Percentiles rank a stretch among this genome's conserved stretches.
Evolutionary conservation across 2,329 filamentous ascomycete species (phyloP).

Genomic region (Pestalotiopsis sp.): DNA sequence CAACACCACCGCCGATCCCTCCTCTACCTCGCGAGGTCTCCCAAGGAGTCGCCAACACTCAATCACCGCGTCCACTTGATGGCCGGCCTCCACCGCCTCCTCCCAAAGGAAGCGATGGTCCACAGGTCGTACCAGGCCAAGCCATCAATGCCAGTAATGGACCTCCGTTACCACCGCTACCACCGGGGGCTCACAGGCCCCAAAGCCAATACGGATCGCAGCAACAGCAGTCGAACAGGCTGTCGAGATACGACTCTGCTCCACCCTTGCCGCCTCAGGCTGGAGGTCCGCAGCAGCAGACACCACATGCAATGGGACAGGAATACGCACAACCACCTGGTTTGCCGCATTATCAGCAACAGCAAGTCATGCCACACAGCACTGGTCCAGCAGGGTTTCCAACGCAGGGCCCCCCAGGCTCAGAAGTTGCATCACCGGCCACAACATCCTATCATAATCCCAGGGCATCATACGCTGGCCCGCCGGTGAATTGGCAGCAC

Average conservation of each 20-base stretch:
- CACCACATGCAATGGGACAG: slow-evolving; percentile 22
- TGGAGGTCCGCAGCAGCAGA: slow-evolving; percentile 27
- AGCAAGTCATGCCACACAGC: slow-evolving; percentile 24
- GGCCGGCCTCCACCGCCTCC: slow-evolving; percentile 52
- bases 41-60: slow-evolving; percentile 37
- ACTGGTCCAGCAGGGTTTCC: slow-evolving; percentile 22
- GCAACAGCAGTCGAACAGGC: slow-evolving; percentile 24
- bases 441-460: slow-evolving; percentile 18
- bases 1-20: slow-evolving; percentile 69
- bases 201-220: slow-evolving; percentile 25
- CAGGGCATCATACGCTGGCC: slow-evolving; percentile 20
- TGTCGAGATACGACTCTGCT: slow-evolving; percentile 36
- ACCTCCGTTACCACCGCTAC: slow-evolving; percentile 37
- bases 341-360: slow-evolving; percentile 22
- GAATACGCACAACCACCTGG: slow-evolving; percentile 24
- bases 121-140: slow-evolving; percentile 35
- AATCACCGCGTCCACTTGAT: slow-evolving; percentile 33
- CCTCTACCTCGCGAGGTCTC: slow-evolving; percentile 69
- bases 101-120: slow-evolving; percentile 48
- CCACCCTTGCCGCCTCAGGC: slow-evolving; percentile 33
- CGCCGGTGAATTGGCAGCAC: slow-evolving; percentile 28
- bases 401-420: slow-evolving; percentile 21
- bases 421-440: slow-evolving; percentile 20
- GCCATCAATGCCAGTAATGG: slow-evolving; percentile 27
- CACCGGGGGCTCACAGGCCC: slow-evolving; percentile 30